A percentile compares a stretch with the other conserved stretches of the same genome.
Conservation (phyloP, 176 grass and related monocot genomes). For the Eleusine indica region DNA sequence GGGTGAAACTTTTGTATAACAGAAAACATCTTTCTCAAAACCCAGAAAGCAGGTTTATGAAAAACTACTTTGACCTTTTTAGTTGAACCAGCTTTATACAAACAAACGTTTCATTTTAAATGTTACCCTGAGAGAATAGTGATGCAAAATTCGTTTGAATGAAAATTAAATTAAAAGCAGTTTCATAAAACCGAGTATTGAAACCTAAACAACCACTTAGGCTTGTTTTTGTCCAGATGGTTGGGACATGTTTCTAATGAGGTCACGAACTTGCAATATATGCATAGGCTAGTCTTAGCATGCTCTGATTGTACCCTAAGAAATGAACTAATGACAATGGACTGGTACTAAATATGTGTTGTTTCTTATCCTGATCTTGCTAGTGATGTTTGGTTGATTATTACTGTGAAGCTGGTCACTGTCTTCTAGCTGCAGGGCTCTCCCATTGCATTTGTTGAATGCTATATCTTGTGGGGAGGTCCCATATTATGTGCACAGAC, state of each 20-base stretch:
- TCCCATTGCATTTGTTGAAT: slow-evolving; percentile 22
- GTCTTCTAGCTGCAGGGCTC: slow-evolving; percentile 4
- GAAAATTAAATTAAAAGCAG: background rate
- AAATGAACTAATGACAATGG: background rate
- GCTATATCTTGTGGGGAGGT: background rate
- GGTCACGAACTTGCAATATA: background rate
- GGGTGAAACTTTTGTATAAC: background rate
- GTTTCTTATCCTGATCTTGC: slow-evolving; percentile 15
- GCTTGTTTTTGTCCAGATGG: background rate
- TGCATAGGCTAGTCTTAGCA: background rate
- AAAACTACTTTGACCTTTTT: too few relatives aligned
- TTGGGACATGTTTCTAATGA: background rate
- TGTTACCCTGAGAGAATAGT: too few relatives aligned
- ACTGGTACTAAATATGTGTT: background rate
- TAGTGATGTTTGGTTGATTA: slow-evolving; percentile 25
- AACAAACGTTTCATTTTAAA: too few relatives aligned
- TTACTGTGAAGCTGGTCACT: background rate
- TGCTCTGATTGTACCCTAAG: background rate
- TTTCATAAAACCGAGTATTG: background rate
- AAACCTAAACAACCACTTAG: background rate
- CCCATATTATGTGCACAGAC: slow-evolving; percentile 15
- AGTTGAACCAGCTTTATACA: too few relatives aligned
- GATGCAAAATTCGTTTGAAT: too few relatives aligned
- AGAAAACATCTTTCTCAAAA: background rate
- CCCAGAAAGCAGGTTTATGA: too few relatives aligned